Evolutionary conservation across 768 basidiomycete species (phyloP).

Genomic region (Pleurotus tuoliensis): DNA sequence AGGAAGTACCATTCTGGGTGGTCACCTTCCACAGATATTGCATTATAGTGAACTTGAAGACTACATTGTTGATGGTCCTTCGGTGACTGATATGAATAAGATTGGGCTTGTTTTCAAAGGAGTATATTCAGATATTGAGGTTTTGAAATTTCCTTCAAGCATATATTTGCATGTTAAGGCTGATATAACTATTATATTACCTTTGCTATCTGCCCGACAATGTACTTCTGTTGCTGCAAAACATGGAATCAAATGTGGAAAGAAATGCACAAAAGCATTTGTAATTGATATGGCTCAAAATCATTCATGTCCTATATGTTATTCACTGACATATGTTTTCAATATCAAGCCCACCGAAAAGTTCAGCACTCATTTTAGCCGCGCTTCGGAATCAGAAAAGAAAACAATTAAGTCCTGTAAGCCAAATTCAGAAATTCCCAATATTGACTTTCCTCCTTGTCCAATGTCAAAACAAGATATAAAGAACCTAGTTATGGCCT

Average conservation of each 20-base stretch:
- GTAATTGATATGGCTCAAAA: background rate
- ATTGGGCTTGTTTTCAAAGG: background rate
- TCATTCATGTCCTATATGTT: background rate
- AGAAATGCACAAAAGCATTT: background rate
- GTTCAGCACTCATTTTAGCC: background rate
- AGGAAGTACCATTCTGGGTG: background rate
- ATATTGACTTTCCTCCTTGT: too few species aligned
- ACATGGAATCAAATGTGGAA: background rate
- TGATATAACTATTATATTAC: background rate
- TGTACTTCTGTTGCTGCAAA: background rate
- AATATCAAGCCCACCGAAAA: background rate
- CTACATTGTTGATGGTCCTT: background rate
- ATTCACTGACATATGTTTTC: background rate
- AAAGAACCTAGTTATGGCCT: too few species aligned
- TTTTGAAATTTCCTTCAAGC: background rate
- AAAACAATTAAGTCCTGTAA: background rate
- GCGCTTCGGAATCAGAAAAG: background rate
- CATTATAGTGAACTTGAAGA: background rate
- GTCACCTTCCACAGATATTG: background rate
- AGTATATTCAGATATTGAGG: background rate
- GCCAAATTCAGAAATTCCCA: too few species aligned
- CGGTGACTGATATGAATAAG: background rate
- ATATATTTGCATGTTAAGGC: background rate
- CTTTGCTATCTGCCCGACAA: background rate
- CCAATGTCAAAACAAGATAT: too few species aligned